Conservation (phyloP, 2,329 filamentous ascomycete genomes). For the Aspergillus novoparasiticus region DNA sequence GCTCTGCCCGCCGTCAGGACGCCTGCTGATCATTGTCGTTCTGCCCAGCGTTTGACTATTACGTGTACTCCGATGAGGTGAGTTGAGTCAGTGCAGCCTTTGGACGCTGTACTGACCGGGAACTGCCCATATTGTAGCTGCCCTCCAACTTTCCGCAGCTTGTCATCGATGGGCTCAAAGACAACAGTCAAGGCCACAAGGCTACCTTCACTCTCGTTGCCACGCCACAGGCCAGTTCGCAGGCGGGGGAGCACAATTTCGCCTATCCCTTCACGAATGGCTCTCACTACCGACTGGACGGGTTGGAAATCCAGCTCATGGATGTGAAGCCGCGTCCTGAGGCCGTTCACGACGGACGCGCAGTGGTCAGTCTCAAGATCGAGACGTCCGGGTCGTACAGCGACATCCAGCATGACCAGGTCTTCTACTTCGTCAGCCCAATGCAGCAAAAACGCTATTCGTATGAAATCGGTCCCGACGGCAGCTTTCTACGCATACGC, state of each 20-base stretch:
- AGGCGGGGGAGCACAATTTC: background rate
- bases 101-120: background rate
- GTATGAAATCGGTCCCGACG: conserved; percentile 56
- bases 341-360: background rate
- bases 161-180: background rate
- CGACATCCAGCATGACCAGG: background rate
- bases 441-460: background rate
- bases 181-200: background rate
- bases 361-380: background rate
- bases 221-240: background rate
- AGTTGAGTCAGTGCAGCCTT: background rate
- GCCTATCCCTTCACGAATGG: background rate
- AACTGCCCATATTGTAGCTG: background rate
- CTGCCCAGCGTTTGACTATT: background rate
- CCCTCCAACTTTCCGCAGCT: background rate
- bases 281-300: background rate
- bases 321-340: background rate
- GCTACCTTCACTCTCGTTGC: background rate
- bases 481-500: conserved; percentile 58
- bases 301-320: background rate
- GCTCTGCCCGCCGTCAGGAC: background rate
- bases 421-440: background rate
- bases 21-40: background rate
- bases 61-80: conserved; percentile 1
- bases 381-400: background rate